Base-by-base conservation (phyloP, 352 stramenopile species). In the Bremia lactucae region DNA sequence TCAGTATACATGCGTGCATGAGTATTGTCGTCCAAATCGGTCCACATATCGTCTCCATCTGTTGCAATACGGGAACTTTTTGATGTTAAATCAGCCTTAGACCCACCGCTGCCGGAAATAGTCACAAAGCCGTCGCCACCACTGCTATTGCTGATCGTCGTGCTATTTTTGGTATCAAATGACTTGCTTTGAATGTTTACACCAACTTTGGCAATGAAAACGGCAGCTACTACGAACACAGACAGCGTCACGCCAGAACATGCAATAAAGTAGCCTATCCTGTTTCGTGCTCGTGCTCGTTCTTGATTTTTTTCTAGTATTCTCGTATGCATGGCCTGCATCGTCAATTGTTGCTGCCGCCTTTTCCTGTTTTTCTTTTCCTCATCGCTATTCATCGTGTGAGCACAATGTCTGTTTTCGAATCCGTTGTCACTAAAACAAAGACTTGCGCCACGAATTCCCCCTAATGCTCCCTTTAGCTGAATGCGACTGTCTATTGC, bases 231-330 rank as follows among this genome's bases (percentile, higher is more conserved):
- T 36, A 83, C 62, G 52, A 86, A 83, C 3, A 52, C 70, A 11
- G 64, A 72, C 19, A 86, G 58, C 29, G 68, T 82, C 14, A 82
- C 43, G 6, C 56, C 53, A 37, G 82, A 68, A 42, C 68, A 86
- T 14, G 72, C 47, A 16, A 70, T 49, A 41, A 83, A 86, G 14
- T 80, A 50, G 21, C 62, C 59, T 31, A 80, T 62, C 42, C 83
- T 86, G 47, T 67, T 68, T 18, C 71, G 68, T 20, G 70, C 70
- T 35, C 66, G 56, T 6, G 66, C 66, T 29, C 51, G 59, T 31
- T 86, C 68, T 34, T 74, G 61, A 18, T 57, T 72, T 38, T 74
- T 80, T 54, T 81, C 59, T 9, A 77, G 28, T 29, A 76, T 52
- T 38, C 70, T 73, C 13, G 72, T 54, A 14, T 64, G 62, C 51